Evolutionary conservation across 768 basidiomycete species (phyloP).

Genomic region (Suillus americanus): DNA sequence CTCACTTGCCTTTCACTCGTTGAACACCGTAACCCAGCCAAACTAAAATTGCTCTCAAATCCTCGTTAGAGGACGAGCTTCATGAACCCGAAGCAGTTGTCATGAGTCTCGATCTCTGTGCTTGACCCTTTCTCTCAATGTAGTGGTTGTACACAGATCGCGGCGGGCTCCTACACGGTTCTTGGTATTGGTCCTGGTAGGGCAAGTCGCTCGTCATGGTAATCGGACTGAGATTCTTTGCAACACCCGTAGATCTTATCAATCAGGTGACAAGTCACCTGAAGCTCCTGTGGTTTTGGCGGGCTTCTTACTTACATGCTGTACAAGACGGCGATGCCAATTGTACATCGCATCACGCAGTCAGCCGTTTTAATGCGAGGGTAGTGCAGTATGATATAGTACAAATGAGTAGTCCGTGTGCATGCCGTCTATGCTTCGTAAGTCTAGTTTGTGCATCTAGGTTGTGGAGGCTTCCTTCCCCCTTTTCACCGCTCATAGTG

Average conservation of each 20-base stretch:
- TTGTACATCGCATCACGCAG: not conserved
- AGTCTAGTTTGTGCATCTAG: conserved; percentile 17
- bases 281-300: conserved; percentile 56
- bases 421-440: conserved; percentile 8
- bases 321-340: not conserved
- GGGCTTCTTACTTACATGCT: not conserved
- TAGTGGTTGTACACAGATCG: conserved; percentile 84
- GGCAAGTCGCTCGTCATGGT: conserved; percentile 16
- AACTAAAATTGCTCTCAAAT: conserved; percentile 91
- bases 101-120: conserved; percentile 84
- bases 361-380: not conserved
- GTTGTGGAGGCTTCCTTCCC: conserved; percentile 13
- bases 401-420: conserved; percentile 29
- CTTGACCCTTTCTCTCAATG: conserved; percentile 39
- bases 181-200: conserved; percentile 86
- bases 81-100: conserved; percentile 83
- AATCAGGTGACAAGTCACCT: conserved; percentile 82
- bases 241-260: conserved; percentile 75
- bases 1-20: not conserved
- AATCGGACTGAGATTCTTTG: conserved; percentile 1
- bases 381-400: conserved; percentile 3
- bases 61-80: conserved; percentile 79
- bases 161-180: conserved; percentile 80
- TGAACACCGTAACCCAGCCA: conserved; percentile 52
- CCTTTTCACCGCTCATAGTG: conserved; percentile 13